Evolutionary conservation across 768 basidiomycete species (phyloP).

Genomic region (Dioszegia crocea): DNA sequence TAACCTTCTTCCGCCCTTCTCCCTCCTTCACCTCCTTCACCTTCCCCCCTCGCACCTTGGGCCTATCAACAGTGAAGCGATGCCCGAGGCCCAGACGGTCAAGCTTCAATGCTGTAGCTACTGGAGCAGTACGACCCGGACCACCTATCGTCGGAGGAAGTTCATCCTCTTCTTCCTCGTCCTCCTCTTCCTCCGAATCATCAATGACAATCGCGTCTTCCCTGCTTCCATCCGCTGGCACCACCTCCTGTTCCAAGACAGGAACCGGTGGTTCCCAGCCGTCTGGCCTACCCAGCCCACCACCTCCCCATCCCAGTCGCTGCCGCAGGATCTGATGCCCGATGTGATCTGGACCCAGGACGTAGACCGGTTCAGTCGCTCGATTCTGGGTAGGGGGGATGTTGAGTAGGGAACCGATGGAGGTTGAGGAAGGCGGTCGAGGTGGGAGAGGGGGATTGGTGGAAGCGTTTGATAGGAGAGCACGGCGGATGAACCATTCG

Average conservation of each 20-base stretch:
- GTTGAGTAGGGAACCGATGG: slow-evolving; percentile 29
- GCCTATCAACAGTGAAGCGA: neutral
- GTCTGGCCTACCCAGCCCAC: slow-evolving; percentile 32
- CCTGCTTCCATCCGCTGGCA: neutral
- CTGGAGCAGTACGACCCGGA: slow-evolving; percentile 41
- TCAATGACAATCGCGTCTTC: neutral
- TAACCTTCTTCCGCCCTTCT: slow-evolving; percentile 22
- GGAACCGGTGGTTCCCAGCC: slow-evolving; percentile 9
- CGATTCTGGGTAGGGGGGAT: slow-evolving; percentile 5
- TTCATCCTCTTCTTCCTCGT: neutral
- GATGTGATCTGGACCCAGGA: slow-evolving; percentile 42
- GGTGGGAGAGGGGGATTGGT: slow-evolving; percentile 3
- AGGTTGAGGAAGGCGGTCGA: slow-evolving; percentile 7
- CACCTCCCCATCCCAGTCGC: slow-evolving; percentile 40
- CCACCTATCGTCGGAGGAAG: slow-evolving; percentile 8
- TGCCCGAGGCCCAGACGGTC: slow-evolving; percentile 42
- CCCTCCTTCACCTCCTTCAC: neutral
- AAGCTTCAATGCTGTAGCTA: slow-evolving; percentile 38
- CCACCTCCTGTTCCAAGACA: neutral
- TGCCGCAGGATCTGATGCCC: slow-evolving; percentile 36
- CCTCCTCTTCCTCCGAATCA: neutral
- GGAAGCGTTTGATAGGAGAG: slow-evolving; percentile 17
- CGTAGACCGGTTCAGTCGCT: slow-evolving; percentile 19
- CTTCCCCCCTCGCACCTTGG: neutral
- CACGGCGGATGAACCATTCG: slow-evolving; percentile 46